Evolutionary conservation across 2,329 filamentous ascomycete species (phyloP).

Genomic region (Talaromyces pinophilus): DNA sequence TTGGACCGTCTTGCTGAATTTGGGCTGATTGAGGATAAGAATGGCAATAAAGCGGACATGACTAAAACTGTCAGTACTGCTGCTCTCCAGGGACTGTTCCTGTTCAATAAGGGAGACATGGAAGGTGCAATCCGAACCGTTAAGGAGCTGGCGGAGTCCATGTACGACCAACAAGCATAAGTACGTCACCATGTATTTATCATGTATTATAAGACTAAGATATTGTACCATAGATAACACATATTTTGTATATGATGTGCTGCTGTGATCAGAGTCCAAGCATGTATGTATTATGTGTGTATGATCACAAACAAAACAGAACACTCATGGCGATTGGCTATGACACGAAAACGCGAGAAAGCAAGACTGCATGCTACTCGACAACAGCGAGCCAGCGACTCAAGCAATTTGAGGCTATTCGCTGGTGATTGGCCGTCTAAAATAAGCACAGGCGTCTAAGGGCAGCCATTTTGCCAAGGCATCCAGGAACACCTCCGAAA

Average conservation of each 20-base stretch:
- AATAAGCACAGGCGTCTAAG: slow-evolving; percentile 13
- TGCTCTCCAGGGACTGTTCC: slow-evolving; percentile 87
- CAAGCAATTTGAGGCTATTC: background rate
- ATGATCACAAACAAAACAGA: background rate
- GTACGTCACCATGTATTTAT: background rate
- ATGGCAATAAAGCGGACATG: slow-evolving; percentile 49
- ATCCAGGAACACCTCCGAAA: slow-evolving; percentile 7
- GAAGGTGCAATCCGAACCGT: slow-evolving; percentile 82
- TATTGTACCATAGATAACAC: background rate
- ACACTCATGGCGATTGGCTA: background rate
- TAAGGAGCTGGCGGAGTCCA: slow-evolving; percentile 47
- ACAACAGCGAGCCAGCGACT: background rate
- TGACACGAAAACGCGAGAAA: background rate
- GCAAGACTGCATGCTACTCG: background rate
- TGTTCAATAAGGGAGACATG: slow-evolving; percentile 92
- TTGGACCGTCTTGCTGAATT: slow-evolving; percentile 68
- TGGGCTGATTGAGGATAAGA: slow-evolving; percentile 65
- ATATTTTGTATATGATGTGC: background rate
- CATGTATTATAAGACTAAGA: background rate
- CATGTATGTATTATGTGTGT: too few relatives aligned
- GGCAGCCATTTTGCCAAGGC: slow-evolving; percentile 1
- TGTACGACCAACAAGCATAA: slow-evolving; percentile 29
- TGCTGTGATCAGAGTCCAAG: background rate
- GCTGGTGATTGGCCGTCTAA: slow-evolving; percentile 4
- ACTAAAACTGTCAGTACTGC: slow-evolving; percentile 74